Evolutionary conservation across 306 rosid species (phyloP), one percentile per base, ranked within the genome.

Genomic region (Alnus glutinosa): DNA sequence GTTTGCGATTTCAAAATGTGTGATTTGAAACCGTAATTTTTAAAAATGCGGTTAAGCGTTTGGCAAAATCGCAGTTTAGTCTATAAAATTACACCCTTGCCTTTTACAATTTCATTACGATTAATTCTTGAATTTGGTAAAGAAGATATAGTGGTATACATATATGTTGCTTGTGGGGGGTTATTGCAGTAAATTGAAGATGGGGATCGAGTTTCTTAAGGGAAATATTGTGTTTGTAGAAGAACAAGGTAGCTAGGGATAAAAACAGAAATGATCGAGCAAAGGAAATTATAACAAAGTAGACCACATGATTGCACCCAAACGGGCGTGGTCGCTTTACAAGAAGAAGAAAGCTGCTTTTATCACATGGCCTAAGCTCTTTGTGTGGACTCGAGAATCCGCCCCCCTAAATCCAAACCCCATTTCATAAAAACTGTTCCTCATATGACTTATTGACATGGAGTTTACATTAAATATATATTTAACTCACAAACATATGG

Each of bases 281-380:
- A 87, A 83, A 70, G 73, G 82, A 75, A 83, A 90, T 89, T 79
- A 92, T 90, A 89, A 83, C 86, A 78, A 77, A 86, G 82, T 86
- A 95, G 96, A 95, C 93, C 94, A 23, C 89, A 95, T 95, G 93
- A 95, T 95, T 95, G 88, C 92, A 89, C 83, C 85, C 92, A 89
- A 91, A 92, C 84, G 92, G 88, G 98, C 94, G 95, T 94, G 97
- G 97, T 92, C 91, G 81, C 88, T 88, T 90, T 92, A 87, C 86
- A 75, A 83, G 79, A 82, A 79, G 58, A 85, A 76, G 75, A 94
- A 89, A 89, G 89, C 90, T 88, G 84, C 98, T 91, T 95, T 95
- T 89, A 71, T 92, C 98, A 95, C 98, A 88, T 92, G 97, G 86
- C 96, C 92, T 85, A 76, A 85, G 58, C 87, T 79, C 28, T 23